A percentile compares a stretch with the other conserved stretches of the same genome.
Evolutionary conservation across 345 rosid species (phyloP).

Genomic region (Carallia pectinifolia): DNA sequence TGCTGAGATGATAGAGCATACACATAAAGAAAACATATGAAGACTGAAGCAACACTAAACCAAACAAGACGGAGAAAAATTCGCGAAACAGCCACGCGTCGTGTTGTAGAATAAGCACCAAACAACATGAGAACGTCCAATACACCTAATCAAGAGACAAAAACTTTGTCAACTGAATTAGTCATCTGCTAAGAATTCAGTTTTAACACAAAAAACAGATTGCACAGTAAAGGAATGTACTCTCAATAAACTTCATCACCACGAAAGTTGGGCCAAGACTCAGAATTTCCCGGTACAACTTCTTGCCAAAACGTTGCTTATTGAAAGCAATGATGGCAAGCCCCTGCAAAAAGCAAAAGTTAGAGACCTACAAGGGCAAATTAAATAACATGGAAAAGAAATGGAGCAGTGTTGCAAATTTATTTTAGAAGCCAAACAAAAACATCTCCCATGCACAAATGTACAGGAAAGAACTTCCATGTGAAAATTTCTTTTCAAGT

Average conservation of each 20-base stretch:
- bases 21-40: conserved; percentile 85
- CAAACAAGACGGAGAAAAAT: conserved; percentile 83
- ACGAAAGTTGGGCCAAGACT: conserved; percentile 97
- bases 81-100: conserved; percentile 75
- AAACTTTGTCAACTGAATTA: conserved; percentile 19
- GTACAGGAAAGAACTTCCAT: neutral
- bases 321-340: conserved; percentile 87
- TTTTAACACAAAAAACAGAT: conserved; percentile 1
- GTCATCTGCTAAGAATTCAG: neutral
- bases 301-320: conserved; percentile 42
- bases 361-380: neutral
- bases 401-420: neutral
- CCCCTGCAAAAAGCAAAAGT: conserved; percentile 45
- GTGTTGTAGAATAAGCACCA: conserved; percentile 93
- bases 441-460: neutral
- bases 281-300: conserved; percentile 60
- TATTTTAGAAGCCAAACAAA: neutral
- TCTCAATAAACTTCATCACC: conserved; percentile 87
- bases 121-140: conserved; percentile 91
- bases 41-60: conserved; percentile 71
- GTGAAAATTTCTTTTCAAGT: neutral
- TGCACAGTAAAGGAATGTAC: conserved; percentile 38
- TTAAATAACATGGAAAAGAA: neutral
- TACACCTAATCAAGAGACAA: conserved; percentile 51
- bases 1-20: conserved; percentile 39